Percentiles rank a stretch among this genome's conserved stretches.
Evolutionary conservation across 371 early-diverging fungal species (phyloP).

Genomic region (Mortierella sp.): DNA sequence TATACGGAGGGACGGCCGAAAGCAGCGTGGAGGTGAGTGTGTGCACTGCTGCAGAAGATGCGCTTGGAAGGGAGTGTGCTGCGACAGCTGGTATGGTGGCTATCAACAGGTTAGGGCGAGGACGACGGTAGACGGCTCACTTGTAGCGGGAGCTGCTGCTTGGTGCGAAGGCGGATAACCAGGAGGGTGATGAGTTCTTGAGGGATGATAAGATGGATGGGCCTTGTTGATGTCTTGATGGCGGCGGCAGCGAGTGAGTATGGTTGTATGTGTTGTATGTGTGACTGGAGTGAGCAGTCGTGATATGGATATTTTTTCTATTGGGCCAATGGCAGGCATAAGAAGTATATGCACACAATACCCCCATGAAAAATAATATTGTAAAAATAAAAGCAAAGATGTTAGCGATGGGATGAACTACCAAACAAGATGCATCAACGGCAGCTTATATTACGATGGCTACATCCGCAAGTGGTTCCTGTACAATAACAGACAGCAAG

Average conservation of each 20-base stretch:
- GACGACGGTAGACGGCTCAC: slow-evolving; percentile 5
- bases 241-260: background rate
- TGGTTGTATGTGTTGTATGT: too few relatives aligned
- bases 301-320: slow-evolving; percentile 2
- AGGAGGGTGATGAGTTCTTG: background rate
- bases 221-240: background rate
- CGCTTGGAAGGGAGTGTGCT: background rate
- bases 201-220: background rate
- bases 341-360: background rate
- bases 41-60: slow-evolving; percentile 6
- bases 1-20: background rate
- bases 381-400: background rate
- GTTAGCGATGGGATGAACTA: background rate
- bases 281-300: slow-evolving; percentile 9
- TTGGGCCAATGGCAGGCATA: slow-evolving; percentile 1
- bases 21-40: background rate
- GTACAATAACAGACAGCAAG: background rate
- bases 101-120: background rate
- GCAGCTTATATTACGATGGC: background rate
- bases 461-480: background rate
- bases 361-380: slow-evolving; percentile 2
- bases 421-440: background rate
- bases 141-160: background rate
- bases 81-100: background rate
- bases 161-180: background rate